phyloP scores from a whole-genome alignment of 73 alveolate genomes.

The Diophrys appendiculata region DNA sequence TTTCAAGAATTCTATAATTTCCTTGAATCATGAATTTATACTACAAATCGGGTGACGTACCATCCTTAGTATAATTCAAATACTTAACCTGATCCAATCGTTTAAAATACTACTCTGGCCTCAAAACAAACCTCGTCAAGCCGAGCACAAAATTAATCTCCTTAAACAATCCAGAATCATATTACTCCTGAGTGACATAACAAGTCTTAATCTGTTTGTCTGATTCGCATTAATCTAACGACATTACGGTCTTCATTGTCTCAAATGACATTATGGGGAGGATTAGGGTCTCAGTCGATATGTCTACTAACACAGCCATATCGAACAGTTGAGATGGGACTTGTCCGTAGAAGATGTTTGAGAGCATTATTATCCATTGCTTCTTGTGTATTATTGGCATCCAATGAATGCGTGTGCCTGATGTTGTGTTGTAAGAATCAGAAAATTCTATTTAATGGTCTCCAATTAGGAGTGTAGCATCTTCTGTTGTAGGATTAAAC shows the following conservation, averaged over 20 bases:
- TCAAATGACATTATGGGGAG: neutral
- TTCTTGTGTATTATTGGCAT: neutral
- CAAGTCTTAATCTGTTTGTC: neutral
- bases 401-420: neutral
- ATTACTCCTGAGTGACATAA: neutral
- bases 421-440: neutral
- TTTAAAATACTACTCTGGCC: neutral
- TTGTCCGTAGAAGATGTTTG: neutral
- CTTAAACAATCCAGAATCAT: neutral
- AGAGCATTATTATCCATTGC: neutral
- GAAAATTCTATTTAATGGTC: neutral
- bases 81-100: neutral
- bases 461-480: neutral
- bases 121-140: neutral
- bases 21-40: neutral
- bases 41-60: neutral
- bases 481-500: neutral
- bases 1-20: neutral
- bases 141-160: neutral
- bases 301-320: neutral
- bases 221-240: neutral
- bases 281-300: neutral
- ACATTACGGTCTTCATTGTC: neutral
- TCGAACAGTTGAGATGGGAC: neutral
- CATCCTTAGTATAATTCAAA: neutral